Evolutionary conservation across 495 filamentous ascomycete species (phyloP).

Genomic region (Podospora anserina): DNA sequence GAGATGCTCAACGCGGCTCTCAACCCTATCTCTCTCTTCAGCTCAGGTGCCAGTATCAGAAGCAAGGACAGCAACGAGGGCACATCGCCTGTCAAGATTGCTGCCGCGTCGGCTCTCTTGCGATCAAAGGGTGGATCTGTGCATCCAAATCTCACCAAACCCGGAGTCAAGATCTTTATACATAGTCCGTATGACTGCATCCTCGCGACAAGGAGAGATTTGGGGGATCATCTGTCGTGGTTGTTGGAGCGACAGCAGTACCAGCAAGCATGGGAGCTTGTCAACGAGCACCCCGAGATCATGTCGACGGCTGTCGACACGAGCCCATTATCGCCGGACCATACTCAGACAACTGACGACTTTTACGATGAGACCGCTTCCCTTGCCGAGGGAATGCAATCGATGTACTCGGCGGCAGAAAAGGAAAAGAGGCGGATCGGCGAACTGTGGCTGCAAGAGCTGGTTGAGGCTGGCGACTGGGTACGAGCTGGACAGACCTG

Average conservation of each 20-base stretch:
- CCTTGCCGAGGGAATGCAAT: slow-evolving; percentile 50
- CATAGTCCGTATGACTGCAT: slow-evolving; percentile 96
- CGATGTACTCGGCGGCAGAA: slow-evolving; percentile 64
- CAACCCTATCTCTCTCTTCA: slow-evolving; percentile 80
- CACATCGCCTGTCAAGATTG: slow-evolving; percentile 30
- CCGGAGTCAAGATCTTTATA: slow-evolving; percentile 89
- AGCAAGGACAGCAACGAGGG: slow-evolving; percentile 62
- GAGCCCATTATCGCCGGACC: slow-evolving; percentile 48
- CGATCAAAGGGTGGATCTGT: slow-evolving; percentile 34
- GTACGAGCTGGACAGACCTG: slow-evolving; percentile 69
- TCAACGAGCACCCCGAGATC: slow-evolving; percentile 80
- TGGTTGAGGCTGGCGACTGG: slow-evolving; percentile 73
- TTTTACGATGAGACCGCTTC: slow-evolving; percentile 78
- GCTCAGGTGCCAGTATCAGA: slow-evolving; percentile 76
- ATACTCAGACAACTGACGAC: slow-evolving; percentile 57
- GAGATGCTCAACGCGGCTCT: slow-evolving; percentile 76
- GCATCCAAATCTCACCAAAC: slow-evolving; percentile 51
- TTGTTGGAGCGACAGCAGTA: slow-evolving; percentile 74
- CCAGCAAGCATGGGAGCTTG: slow-evolving; percentile 79
- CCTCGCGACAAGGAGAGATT: slow-evolving; percentile 77
- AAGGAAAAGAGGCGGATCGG: slow-evolving; percentile 91
- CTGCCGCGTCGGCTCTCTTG: slow-evolving; percentile 15
- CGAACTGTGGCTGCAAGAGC: slow-evolving; percentile 86
- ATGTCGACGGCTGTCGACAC: slow-evolving; percentile 38
- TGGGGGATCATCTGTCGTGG: slow-evolving; percentile 81